Evolutionary conservation across 306 rosid genomes (phyloP).

Genomic region (Luffa aegyptiaca): DNA sequence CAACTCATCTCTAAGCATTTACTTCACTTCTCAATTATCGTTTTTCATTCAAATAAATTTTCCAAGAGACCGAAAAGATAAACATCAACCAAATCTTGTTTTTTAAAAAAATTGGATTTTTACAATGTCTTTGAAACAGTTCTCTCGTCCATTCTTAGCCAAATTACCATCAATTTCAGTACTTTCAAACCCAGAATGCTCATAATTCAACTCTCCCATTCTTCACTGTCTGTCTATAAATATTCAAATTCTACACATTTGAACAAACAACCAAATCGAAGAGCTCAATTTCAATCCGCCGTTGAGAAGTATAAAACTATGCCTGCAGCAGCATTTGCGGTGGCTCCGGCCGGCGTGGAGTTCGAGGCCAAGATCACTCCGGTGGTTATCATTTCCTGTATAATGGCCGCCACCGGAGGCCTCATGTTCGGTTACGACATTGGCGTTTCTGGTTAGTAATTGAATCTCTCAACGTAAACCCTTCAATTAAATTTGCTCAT

Average conservation of each 20-base stretch:
- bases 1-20: not conserved
- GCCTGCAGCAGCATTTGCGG: conserved; percentile 31
- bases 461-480: not conserved
- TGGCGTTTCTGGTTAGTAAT: conserved; percentile 38
- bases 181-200: not conserved
- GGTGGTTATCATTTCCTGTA: conserved; percentile 34
- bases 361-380: conserved; percentile 43
- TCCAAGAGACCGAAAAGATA: not conserved
- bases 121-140: not conserved
- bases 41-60: not conserved
- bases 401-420: conserved; percentile 51
- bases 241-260: not conserved
- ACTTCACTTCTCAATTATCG: not conserved
- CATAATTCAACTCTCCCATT: not conserved
- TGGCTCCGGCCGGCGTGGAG: not conserved
- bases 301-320: not conserved
- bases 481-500: not conserved
- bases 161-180: not conserved
- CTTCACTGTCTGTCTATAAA: not conserved
- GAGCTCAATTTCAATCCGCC: not conserved
- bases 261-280: too few species aligned
- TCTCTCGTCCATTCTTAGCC: not conserved
- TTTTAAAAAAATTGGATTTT: not conserved
- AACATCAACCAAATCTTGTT: not conserved
- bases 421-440: conserved; percentile 63